phyloP scores from a whole-genome alignment of 2,329 filamentous ascomycete species.

The Leptographium lundbergii region DNA sequence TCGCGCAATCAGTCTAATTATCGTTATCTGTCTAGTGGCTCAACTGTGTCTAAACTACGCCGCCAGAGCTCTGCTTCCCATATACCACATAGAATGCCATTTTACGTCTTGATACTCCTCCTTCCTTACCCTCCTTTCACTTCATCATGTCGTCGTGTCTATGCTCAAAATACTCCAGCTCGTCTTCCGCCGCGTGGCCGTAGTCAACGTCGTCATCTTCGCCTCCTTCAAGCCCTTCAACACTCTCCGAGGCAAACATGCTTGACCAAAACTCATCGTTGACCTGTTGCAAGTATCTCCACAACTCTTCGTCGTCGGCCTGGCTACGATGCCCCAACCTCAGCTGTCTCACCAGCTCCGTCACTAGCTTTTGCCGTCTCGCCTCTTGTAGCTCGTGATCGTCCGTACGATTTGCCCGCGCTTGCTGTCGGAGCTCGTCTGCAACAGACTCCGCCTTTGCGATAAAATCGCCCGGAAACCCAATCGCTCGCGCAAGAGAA shows the following conservation, averaged over 20 bases:
- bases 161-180: not conserved
- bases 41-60: not conserved
- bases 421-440: constrained; percentile 43
- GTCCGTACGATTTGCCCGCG: constrained; percentile 34
- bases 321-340: constrained; percentile 33
- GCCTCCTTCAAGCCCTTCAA: not conserved
- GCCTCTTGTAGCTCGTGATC: constrained; percentile 4
- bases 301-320: constrained; percentile 51
- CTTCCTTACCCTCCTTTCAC: not conserved
- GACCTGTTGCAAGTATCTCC: constrained; percentile 50
- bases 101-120: not conserved
- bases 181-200: not conserved
- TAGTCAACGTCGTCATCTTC: not conserved
- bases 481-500: constrained; percentile 62
- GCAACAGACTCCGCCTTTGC: constrained; percentile 56
- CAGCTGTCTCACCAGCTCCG: constrained; percentile 55
- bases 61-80: not conserved
- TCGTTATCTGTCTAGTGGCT: not conserved
- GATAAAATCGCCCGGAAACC: constrained; percentile 56
- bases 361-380: constrained; percentile 60
- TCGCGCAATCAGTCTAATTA: not conserved
- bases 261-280: constrained; percentile 62
- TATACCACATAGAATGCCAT: constrained; percentile 6
- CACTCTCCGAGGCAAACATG: constrained; percentile 46
- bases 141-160: not conserved